Evolutionary conservation across 2,329 filamentous ascomycete species (phyloP).

Genomic region (Sporothrix sp.): DNA sequence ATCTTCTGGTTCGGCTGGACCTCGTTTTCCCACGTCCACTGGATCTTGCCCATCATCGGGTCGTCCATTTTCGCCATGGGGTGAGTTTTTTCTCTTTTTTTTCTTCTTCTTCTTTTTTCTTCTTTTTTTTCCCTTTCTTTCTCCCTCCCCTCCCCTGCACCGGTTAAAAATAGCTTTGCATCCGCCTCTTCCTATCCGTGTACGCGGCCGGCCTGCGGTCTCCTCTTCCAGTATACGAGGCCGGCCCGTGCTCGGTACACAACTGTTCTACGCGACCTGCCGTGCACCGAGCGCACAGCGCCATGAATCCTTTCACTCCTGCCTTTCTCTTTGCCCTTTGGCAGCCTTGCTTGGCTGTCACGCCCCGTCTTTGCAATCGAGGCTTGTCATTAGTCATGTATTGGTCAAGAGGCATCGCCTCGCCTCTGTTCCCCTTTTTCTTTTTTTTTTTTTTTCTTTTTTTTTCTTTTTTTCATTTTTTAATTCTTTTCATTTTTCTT

Average conservation of each 20-base stretch:
- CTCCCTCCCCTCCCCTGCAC: not conserved
- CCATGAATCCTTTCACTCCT: not conserved
- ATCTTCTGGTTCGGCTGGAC: slow-evolving; percentile 89
- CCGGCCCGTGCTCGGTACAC: not conserved
- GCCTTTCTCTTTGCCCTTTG: not conserved
- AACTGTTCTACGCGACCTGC: not conserved
- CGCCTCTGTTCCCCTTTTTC: not conserved
- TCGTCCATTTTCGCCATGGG: slow-evolving; percentile 60
- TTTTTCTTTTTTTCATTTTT: too few species aligned
- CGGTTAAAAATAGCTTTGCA: slow-evolving; percentile 4
- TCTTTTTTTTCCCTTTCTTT: not conserved
- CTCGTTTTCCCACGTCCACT: slow-evolving; percentile 63
- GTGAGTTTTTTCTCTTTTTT: slow-evolving; percentile 35
- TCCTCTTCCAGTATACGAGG: too few species aligned
- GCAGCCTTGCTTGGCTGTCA: not conserved
- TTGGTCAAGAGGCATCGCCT: too few species aligned
- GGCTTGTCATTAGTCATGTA: too few species aligned
- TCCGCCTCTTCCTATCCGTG: not conserved
- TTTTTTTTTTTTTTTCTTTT: not conserved
- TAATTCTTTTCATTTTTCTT: slow-evolving; percentile 17
- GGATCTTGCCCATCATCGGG: slow-evolving; percentile 66
- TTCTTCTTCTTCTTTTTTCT: not conserved
- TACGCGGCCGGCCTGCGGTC: not conserved
- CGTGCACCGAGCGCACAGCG: not conserved
- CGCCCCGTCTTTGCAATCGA: too few species aligned